Conservation (phyloP, 352 stramenopile species). For the Phytophthora sp. region DNA sequence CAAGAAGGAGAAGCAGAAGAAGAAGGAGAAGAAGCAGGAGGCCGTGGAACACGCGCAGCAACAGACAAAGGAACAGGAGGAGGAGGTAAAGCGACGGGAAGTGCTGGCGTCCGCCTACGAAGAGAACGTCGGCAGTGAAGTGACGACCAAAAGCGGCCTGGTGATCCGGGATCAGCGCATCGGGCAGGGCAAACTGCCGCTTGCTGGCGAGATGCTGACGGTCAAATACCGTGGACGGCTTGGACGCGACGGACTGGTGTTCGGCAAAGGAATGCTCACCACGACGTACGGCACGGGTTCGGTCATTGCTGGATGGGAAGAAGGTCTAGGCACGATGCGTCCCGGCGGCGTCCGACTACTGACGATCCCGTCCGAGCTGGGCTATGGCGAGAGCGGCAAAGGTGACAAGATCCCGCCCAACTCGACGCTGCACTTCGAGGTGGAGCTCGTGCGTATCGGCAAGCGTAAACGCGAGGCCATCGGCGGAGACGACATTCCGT, state of each 20-base stretch:
- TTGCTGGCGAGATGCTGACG: conserved; percentile 70
- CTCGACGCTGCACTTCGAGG: conserved; percentile 79
- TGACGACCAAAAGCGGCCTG: conserved; percentile 63
- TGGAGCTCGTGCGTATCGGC: conserved; percentile 79
- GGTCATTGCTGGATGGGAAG: conserved; percentile 83
- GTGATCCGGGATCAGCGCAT: conserved; percentile 60
- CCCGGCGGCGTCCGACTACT: conserved; percentile 60
- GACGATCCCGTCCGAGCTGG: conserved; percentile 69
- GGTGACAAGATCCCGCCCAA: conserved; percentile 81
- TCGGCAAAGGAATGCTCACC: conserved; percentile 81
- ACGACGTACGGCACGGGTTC: conserved; percentile 67
- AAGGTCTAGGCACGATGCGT: conserved; percentile 81
- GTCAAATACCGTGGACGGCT: conserved; percentile 73
- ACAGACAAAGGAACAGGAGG: conserved; percentile 33
- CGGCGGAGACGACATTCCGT: conserved; percentile 65
- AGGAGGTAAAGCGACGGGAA: conserved; percentile 50
- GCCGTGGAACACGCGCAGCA: conserved; percentile 40
- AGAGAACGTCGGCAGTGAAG: conserved; percentile 52
- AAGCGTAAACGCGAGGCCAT: conserved; percentile 72
- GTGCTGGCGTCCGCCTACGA: conserved; percentile 60
- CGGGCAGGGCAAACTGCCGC: conserved; percentile 57
- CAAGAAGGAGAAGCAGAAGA: conserved; percentile 43
- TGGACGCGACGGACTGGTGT: conserved; percentile 66
- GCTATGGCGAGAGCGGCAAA: conserved; percentile 69
- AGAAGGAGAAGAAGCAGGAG: conserved; percentile 49